Evolutionary conservation across 768 basidiomycete species (phyloP).

Genomic region (Asterophora parasitica): DNA sequence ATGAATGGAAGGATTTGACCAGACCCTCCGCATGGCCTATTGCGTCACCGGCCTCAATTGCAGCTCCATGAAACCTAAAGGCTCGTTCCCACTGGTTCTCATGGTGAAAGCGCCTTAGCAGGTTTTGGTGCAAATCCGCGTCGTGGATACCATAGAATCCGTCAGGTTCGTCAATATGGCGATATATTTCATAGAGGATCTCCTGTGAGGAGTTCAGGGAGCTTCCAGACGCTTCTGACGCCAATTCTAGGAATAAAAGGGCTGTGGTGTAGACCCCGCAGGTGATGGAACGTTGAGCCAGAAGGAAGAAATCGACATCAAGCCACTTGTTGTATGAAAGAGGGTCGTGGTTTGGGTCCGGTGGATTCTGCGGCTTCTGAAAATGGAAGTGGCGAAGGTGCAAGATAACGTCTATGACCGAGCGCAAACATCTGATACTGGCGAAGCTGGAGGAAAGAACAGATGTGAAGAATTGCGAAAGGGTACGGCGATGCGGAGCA

Average conservation of each 20-base stretch:
- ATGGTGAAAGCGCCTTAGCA: conserved; percentile 85
- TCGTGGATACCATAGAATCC: conserved; percentile 94
- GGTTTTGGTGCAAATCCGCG: conserved; percentile 68
- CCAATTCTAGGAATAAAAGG: conserved; percentile 83
- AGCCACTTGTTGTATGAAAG: conserved; percentile 78
- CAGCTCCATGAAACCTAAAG: conserved; percentile 85
- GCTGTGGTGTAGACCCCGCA: conserved; percentile 89
- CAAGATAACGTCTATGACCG: conserved; percentile 71
- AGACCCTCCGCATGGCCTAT: conserved; percentile 55
- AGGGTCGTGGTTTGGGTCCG: conserved; percentile 20
- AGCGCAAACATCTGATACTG: conserved; percentile 41
- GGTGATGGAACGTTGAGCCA: conserved; percentile 67
- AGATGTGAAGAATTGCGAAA: conserved; percentile 55
- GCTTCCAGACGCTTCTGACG: conserved; percentile 37
- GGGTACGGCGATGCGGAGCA: conserved; percentile 22
- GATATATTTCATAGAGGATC: conserved; percentile 88
- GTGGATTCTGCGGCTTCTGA: conserved; percentile 6
- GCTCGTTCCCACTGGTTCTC: conserved; percentile 92
- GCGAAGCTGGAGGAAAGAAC: conserved; percentile 41
- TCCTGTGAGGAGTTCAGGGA: conserved; percentile 42
- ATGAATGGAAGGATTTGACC: conserved; percentile 76
- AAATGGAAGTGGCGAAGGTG: conserved; percentile 73
- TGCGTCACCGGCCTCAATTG: conserved; percentile 56
- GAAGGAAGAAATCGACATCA: conserved; percentile 61
- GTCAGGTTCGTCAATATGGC: conserved; percentile 95